Evolutionary conservation across 305 asterid species (phyloP).

Genomic region (Fraxinus xanthoxyloides): DNA sequence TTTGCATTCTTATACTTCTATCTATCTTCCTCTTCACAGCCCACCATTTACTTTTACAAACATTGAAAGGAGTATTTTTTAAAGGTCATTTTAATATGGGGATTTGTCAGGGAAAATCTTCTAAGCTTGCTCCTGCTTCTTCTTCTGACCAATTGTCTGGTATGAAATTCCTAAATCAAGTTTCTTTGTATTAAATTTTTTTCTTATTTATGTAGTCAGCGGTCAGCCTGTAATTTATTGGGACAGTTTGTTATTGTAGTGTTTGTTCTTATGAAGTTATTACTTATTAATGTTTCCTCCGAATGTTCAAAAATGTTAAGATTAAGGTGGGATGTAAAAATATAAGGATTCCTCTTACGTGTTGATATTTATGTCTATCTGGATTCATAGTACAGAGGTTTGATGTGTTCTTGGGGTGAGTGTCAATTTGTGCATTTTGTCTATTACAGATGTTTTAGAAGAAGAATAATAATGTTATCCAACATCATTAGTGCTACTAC

Average conservation of each 20-base stretch:
- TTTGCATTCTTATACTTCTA: neutral
- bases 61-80: neutral
- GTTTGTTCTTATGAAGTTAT: neutral
- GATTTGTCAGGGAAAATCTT: slow-evolving; percentile 40
- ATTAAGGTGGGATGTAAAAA: neutral
- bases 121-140: slow-evolving; percentile 22
- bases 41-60: neutral
- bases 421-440: neutral
- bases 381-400: neutral
- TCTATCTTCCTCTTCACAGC: neutral
- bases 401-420: neutral
- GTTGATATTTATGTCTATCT: neutral
- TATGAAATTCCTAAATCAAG: slow-evolving; percentile 10
- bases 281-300: neutral
- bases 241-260: neutral
- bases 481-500: too few species aligned
- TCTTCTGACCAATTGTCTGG: slow-evolving; percentile 33
- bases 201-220: neutral
- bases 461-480: neutral
- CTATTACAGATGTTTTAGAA: neutral
- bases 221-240: neutral
- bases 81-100: slow-evolving; percentile 29
- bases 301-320: neutral
- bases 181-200: neutral
- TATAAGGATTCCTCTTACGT: neutral